phyloP scores from a whole-genome alignment of 164 flowering plant species.

The Platanus orientalis region DNA sequence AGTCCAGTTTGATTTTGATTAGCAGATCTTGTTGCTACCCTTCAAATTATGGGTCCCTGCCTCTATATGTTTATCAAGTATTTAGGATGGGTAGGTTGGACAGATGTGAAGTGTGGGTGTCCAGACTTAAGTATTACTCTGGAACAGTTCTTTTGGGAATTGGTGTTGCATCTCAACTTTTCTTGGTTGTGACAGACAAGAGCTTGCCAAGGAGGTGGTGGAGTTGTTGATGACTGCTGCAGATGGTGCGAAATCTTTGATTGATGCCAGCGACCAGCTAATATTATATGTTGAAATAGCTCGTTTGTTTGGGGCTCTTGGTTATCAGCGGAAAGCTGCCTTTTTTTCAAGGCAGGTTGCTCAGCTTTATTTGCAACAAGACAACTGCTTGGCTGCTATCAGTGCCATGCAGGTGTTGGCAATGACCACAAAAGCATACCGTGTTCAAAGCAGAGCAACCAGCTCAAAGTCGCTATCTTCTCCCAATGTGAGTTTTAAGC shows the following conservation, averaged over 20 bases:
- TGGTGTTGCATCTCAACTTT: neutral
- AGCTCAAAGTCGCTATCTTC: conserved; percentile 28
- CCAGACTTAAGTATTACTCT: neutral
- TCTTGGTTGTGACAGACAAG: conserved; percentile 48
- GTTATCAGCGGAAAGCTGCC: conserved; percentile 95
- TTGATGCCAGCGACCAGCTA: conserved; percentile 91
- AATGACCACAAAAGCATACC: conserved; percentile 90
- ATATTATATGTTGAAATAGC: conserved; percentile 91
- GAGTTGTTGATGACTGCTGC: conserved; percentile 91
- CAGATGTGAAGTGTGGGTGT: neutral
- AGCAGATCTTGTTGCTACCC: neutral
- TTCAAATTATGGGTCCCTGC: neutral
- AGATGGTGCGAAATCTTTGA: conserved; percentile 95
- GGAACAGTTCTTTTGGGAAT: neutral
- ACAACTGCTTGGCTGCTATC: conserved; percentile 76
- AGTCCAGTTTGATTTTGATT: too few species aligned
- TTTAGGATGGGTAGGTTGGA: neutral
- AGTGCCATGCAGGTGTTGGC: conserved; percentile 99
- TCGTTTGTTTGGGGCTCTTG: conserved; percentile 88
- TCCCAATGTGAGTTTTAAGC: conserved; percentile 46
- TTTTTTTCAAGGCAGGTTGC: conserved; percentile 98
- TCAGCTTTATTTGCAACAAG: conserved; percentile 92
- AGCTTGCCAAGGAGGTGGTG: conserved; percentile 82
- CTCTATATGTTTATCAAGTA: neutral
- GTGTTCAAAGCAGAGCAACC: conserved; percentile 90